Base-by-base conservation (phyloP, 768 basidiomycete genomes). In the Saitozyma podzolica region DNA sequence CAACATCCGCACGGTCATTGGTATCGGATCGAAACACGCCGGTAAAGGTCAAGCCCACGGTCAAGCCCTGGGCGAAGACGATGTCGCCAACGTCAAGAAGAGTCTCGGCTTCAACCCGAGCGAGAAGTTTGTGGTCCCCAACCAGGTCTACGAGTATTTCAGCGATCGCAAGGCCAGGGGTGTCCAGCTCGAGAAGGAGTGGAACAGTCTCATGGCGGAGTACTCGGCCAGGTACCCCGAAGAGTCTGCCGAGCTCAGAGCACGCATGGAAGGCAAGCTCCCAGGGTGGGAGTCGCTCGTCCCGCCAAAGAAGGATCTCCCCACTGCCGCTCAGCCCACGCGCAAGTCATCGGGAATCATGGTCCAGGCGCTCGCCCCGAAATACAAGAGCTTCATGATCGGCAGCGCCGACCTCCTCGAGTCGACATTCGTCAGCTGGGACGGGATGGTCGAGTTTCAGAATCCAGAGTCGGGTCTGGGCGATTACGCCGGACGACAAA, bases 401-500 rank as follows among this genome's bases (percentile, higher is more conserved):
- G 76, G 76, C 7, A 61, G 57, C 56, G 76, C 76, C 29, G 76
- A 78, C 59, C 58, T 78, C 47, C 51, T 73, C 47, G 76, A 78
- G 54, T 78, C 76, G 41, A 75, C 73, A 7, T 74, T 75, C 61
- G 76, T 78, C 58, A 70, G 71, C 55, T 78, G 67, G 57, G 60
- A 67, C 13, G 71, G 71, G 7, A 63, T 67, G 56, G 56, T 61
- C 17, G 76, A 78, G 37, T 78, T 78, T 58, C 76, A 78, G 55
- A 78, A 78, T 61, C 75, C 75, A 41, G 56, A 62, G 48, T 59
- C 63, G 11, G 73, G 75, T 54, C 61, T 74, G 14, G 75, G 75
- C 7, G 73, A 77, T 61, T 77, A 74, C 54, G 52, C 67, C 9
- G 75, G 75, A 10, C 64, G 75, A 45, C 75, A 77, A 52, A 66